A percentile compares a stretch with the other conserved stretches of the same genome.
phyloP scores from a whole-genome alignment of 2,329 filamentous ascomycete genomes.

The Cercospora canescens region DNA sequence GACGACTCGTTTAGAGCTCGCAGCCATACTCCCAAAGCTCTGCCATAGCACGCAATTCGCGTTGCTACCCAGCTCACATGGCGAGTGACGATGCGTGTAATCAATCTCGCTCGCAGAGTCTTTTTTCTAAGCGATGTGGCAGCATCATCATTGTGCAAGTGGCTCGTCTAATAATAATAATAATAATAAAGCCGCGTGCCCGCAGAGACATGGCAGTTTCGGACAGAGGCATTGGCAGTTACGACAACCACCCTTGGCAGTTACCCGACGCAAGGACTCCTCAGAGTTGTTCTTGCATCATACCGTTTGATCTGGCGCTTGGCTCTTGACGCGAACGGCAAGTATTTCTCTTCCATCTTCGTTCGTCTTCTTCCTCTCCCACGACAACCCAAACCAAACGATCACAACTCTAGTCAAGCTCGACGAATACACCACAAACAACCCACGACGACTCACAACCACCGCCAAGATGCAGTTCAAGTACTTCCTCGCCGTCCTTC shows the following conservation, averaged over 20 bases:
- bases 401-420: neutral
- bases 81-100: neutral
- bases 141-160: neutral
- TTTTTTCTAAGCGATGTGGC: neutral
- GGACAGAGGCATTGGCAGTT: neutral
- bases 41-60: neutral
- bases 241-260: constrained; percentile 1
- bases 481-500: constrained; percentile 3
- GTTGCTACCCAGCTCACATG: neutral
- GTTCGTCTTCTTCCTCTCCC: neutral
- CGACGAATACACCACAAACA: neutral
- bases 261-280: neutral
- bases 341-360: neutral
- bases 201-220: neutral
- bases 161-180: neutral
- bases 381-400: neutral
- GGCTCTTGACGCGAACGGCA: neutral
- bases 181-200: neutral
- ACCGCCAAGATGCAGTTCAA: constrained; percentile 8
- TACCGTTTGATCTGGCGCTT: neutral
- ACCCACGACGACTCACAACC: neutral
- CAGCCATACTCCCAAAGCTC: neutral
- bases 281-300: constrained; percentile 1
- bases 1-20: neutral
- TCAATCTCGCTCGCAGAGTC: neutral